Evolutionary conservation across 768 basidiomycete species (phyloP).

Genomic region (Chalciporus piperatus): DNA sequence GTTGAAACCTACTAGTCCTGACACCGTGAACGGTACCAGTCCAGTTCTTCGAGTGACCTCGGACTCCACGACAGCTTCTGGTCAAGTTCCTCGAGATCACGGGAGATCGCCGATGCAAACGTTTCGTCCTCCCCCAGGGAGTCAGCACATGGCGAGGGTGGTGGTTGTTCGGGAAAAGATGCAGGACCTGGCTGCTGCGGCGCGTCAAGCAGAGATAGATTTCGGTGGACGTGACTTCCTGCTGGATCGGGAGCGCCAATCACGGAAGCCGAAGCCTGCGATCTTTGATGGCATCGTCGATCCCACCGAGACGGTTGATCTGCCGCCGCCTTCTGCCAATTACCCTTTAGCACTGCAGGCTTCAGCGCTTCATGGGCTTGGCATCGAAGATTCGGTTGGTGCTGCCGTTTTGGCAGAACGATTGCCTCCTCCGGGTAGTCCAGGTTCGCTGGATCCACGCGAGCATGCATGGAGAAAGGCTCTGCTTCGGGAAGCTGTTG

Average conservation of each 20-base stretch:
- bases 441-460: slow-evolving; percentile 51
- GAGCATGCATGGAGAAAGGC: slow-evolving; percentile 77
- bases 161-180: slow-evolving; percentile 84
- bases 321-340: slow-evolving; percentile 64
- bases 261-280: slow-evolving; percentile 37
- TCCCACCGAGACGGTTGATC: slow-evolving; percentile 80
- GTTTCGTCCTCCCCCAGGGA: slow-evolving; percentile 29
- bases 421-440: slow-evolving; percentile 62
- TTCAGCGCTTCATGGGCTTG: slow-evolving; percentile 68
- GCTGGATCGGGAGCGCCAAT: slow-evolving; percentile 42
- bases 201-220: slow-evolving; percentile 73
- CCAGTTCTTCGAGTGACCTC: slow-evolving; percentile 64
- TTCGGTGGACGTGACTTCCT: slow-evolving; percentile 53
- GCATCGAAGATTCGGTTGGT: slow-evolving; percentile 71
- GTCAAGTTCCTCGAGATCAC: slow-evolving; percentile 37
- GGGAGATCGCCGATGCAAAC: slow-evolving; percentile 37
- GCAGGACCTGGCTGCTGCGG: slow-evolving; percentile 65
- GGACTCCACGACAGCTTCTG: slow-evolving; percentile 54
- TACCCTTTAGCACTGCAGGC: slow-evolving; percentile 77
- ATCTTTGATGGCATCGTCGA: slow-evolving; percentile 65
- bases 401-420: slow-evolving; percentile 74
- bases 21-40: slow-evolving; percentile 32
- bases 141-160: slow-evolving; percentile 54
- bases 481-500: slow-evolving; percentile 73
- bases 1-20: slow-evolving; percentile 59